Evolutionary conservation across 2,329 filamentous ascomycete species (phyloP).

Genomic region (Claviceps pazoutovae): DNA sequence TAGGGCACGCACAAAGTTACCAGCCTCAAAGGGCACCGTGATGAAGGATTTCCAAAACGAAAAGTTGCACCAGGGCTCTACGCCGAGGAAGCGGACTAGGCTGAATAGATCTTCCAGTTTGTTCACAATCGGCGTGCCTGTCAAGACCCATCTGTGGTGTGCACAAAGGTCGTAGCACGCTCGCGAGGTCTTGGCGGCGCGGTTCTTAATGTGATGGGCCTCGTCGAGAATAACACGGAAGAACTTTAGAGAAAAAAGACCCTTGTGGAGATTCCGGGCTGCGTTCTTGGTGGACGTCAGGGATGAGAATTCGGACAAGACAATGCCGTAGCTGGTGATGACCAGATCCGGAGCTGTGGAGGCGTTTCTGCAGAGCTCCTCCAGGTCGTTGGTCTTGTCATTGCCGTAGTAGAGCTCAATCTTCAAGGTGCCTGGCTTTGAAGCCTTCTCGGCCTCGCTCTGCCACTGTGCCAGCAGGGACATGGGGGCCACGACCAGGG

Average conservation of each 20-base stretch:
- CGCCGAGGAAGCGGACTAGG: constrained; percentile 77
- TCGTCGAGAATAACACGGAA: constrained; percentile 94
- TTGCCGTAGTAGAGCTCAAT: constrained; percentile 82
- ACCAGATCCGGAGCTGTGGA: constrained; percentile 72
- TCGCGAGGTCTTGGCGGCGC: constrained; percentile 82
- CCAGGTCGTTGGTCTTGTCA: constrained; percentile 69
- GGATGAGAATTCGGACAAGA: constrained; percentile 73
- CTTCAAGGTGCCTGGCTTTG: constrained; percentile 67
- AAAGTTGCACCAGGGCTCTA: constrained; percentile 97
- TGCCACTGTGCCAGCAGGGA: constrained; percentile 95
- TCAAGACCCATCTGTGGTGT: constrained; percentile 81
- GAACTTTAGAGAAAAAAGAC: constrained; percentile 85
- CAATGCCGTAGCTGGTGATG: constrained; percentile 86
- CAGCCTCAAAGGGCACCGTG: constrained; percentile 90
- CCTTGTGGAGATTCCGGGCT: constrained; percentile 50
- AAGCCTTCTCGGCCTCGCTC: constrained; percentile 85
- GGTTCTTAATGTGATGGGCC: constrained; percentile 82
- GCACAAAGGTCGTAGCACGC: constrained; percentile 86
- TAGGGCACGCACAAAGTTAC: constrained; percentile 81
- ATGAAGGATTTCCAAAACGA: constrained; percentile 99
- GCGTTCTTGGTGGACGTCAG: constrained; percentile 52
- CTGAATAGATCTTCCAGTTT: constrained; percentile 90
- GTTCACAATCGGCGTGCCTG: constrained; percentile 94
- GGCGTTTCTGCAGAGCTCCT: constrained; percentile 66
- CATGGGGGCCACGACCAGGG: constrained; percentile 91